A percentile compares a stretch with the other conserved stretches of the same genome.
Conservation (phyloP, 441 rosid species). For the Gossypium trilobum region DNA sequence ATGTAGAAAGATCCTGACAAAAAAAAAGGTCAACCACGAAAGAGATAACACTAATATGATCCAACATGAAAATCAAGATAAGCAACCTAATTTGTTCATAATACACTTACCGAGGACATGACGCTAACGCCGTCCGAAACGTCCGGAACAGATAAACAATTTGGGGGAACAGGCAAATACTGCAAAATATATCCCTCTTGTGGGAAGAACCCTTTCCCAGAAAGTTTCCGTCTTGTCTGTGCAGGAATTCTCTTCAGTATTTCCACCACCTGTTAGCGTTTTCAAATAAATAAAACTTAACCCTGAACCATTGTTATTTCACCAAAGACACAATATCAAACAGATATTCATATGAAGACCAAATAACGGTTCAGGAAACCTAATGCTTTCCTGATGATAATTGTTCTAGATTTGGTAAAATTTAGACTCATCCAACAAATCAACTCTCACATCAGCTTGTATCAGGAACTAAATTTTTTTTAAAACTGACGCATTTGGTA, state of each 20-base stretch:
- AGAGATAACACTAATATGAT: conserved; percentile 15
- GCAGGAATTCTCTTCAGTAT: conserved; percentile 61
- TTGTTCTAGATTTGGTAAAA: not conserved
- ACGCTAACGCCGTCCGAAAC: conserved; percentile 68
- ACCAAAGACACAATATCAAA: not conserved
- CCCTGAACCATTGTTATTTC: not conserved
- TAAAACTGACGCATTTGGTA: not conserved
- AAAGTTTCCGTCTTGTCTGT: conserved; percentile 63
- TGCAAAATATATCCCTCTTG: conserved; percentile 81
- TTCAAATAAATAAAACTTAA: conserved; percentile 2
- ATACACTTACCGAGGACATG: conserved; percentile 79
- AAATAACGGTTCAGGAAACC: not conserved
- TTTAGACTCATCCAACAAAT: not conserved
- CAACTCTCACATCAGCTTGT: not conserved
- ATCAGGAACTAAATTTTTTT: not conserved
- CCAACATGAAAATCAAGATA: conserved; percentile 4
- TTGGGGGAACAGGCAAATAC: conserved; percentile 91
- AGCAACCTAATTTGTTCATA: conserved; percentile 14
- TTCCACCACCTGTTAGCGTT: conserved; percentile 50
- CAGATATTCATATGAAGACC: not conserved
- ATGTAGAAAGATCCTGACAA: conserved; percentile 65
- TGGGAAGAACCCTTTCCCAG: conserved; percentile 73
- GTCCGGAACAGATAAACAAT: conserved; percentile 86
- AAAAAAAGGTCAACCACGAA: not conserved
- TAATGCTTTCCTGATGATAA: not conserved